Evolutionary conservation across 805 yeast species (phyloP).

Genomic region (Candida chilensis): DNA sequence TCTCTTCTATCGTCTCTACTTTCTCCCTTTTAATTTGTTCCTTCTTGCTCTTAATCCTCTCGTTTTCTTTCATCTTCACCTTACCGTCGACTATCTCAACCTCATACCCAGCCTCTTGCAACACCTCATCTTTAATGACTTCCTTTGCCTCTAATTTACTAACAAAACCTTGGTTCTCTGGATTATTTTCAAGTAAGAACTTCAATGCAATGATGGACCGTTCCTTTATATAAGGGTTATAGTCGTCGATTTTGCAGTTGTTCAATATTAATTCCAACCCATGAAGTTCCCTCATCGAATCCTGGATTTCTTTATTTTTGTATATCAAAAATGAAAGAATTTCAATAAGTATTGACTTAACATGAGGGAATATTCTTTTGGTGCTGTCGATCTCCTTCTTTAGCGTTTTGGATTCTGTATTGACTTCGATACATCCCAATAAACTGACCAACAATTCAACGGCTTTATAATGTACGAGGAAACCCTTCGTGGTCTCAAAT

Average conservation of each 20-base stretch:
- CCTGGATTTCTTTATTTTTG: conserved; percentile 51
- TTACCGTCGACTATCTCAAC: conserved; percentile 67
- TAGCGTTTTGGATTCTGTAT: conserved; percentile 21
- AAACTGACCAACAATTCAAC: conserved; percentile 22
- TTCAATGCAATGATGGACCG: conserved; percentile 73
- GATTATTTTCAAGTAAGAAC: conserved; percentile 55
- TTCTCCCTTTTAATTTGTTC: too few species aligned
- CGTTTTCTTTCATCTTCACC: conserved; percentile 37
- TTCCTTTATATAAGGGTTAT: conserved; percentile 86
- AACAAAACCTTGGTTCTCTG: conserved; percentile 67
- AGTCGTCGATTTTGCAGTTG: conserved; percentile 76
- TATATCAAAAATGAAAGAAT: conserved; percentile 50
- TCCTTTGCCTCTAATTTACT: conserved; percentile 69
- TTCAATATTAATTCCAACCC: conserved; percentile 69
- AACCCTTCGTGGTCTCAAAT: conserved; percentile 27
- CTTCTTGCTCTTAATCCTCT: too few species aligned
- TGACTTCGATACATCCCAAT: conserved; percentile 28
- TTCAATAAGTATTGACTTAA: conserved; percentile 61
- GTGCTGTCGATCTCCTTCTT: conserved; percentile 11
- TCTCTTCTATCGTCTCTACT: too few species aligned
- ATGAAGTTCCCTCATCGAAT: conserved; percentile 50
- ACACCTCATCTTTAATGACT: conserved; percentile 44
- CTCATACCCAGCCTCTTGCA: conserved; percentile 67
- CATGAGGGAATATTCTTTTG: conserved; percentile 41
- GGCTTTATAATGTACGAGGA: conserved; percentile 28